Conservation (phyloP, 202 grass and related monocot species). For the Musa balbisiana region DNA sequence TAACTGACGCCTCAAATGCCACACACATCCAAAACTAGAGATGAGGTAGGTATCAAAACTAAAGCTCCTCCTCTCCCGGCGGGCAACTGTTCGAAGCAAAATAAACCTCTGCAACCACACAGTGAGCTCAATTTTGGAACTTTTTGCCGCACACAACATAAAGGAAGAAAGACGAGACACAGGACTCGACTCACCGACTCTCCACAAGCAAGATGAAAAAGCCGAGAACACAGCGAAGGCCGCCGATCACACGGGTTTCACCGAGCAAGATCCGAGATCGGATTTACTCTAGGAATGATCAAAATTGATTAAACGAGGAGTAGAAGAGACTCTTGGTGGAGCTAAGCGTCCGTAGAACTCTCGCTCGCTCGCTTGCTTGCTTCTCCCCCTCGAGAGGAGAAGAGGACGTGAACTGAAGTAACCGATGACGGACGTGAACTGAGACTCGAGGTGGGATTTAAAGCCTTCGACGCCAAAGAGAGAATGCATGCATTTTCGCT, state of each 20-base stretch:
- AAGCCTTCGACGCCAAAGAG: not conserved
- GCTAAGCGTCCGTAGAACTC: not conserved
- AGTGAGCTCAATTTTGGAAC: not conserved
- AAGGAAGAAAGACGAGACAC: not conserved
- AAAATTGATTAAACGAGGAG: no score
- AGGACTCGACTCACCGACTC: not conserved
- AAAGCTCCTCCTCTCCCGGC: not conserved
- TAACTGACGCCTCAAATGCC: constrained; percentile 30
- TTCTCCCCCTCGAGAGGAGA: not conserved
- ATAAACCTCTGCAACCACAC: not conserved
- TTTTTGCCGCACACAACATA: not conserved
- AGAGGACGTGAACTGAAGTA: not conserved
- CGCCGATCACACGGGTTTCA: no score
- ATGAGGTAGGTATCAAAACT: not conserved
- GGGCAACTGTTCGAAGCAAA: not conserved
- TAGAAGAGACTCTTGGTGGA: no score
- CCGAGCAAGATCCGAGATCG: no score
- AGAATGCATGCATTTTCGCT: not conserved
- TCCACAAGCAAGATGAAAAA: not conserved
- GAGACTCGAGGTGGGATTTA: constrained; percentile 1
- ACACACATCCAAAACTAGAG: not conserved
- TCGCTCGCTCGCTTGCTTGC: not conserved
- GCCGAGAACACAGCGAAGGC: no score
- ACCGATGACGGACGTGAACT: constrained; percentile 10
- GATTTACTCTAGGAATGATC: no score